Conservation (phyloP, 139 green algal species). For the Mesostigma viride region DNA sequence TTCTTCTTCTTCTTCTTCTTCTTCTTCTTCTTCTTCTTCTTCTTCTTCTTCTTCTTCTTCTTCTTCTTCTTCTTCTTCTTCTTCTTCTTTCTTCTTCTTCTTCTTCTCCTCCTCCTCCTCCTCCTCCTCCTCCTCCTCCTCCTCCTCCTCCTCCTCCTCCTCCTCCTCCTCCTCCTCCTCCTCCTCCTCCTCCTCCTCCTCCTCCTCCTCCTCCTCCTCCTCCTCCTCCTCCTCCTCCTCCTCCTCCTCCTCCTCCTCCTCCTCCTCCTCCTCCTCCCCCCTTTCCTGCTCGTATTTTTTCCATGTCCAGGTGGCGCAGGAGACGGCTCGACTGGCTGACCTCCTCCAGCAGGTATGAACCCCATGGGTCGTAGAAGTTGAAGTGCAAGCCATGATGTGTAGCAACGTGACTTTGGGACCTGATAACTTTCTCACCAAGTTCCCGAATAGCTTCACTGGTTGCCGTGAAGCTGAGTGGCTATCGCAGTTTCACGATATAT, state of each 20-base stretch:
- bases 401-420: too few species aligned
- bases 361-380: too few species aligned
- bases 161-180: background rate
- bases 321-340: too few species aligned
- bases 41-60: background rate
- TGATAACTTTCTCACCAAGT: too few species aligned
- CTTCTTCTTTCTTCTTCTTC: background rate
- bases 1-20: too few species aligned
- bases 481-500: too few species aligned
- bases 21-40: too few species aligned
- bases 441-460: too few species aligned
- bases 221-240: background rate
- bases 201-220: background rate
- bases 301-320: too few species aligned
- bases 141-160: background rate
- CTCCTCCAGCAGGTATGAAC: too few species aligned
- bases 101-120: background rate
- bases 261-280: background rate
- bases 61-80: background rate
- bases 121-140: background rate
- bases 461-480: too few species aligned
- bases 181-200: background rate
- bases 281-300: conserved; percentile 1
- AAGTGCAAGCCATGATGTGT: too few species aligned
- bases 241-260: background rate